These are phyloP conservation scores for Hypholoma fasciculare DNA, from an alignment of 768 basidiomycete genomes.

Conservation along the genomic window DNA sequence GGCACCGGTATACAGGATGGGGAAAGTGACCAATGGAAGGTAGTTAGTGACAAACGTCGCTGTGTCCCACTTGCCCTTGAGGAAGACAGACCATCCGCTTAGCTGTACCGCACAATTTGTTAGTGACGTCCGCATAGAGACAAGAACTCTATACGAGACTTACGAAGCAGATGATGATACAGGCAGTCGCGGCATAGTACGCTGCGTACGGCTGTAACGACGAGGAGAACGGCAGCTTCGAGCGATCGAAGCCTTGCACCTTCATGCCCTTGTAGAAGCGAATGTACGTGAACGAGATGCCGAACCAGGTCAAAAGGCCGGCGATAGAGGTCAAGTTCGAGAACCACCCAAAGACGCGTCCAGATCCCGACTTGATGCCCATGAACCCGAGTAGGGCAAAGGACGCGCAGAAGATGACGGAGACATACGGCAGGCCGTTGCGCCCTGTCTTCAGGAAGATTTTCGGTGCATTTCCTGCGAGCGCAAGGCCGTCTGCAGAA, in stretches of 20 bases:
- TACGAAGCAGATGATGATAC: conserved; percentile 62
- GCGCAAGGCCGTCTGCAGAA: conserved; percentile 71
- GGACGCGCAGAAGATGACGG: conserved; percentile 64
- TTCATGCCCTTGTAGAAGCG: conserved; percentile 86
- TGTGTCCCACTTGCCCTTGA: conserved; percentile 44
- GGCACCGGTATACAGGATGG: conserved; percentile 65
- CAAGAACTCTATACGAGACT: conserved; percentile 21
- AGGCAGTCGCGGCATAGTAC: conserved; percentile 48
- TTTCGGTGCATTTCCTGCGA: conserved; percentile 78
- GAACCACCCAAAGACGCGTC: conserved; percentile 80
- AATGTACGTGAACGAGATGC: conserved; percentile 72
- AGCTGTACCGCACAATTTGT: conserved; percentile 26
- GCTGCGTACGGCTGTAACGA: conserved; percentile 74
- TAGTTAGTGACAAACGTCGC: conserved; percentile 86
- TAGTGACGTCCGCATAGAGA: no score
- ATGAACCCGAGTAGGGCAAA: conserved; percentile 83
- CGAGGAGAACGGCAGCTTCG: conserved; percentile 67
- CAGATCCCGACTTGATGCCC: conserved; percentile 66
- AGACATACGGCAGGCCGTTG: conserved; percentile 74
- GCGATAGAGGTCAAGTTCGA: conserved; percentile 70
- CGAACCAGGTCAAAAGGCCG: conserved; percentile 82
- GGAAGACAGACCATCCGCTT: conserved; percentile 43
- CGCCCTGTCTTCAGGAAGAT: conserved; percentile 71
- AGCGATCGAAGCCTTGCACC: conserved; percentile 75
- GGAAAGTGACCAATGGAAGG: conserved; percentile 70